Evolutionary conservation across 2,329 filamentous ascomycete species (phyloP).

Genomic region (Stachybotrys chlorohalonatus): DNA sequence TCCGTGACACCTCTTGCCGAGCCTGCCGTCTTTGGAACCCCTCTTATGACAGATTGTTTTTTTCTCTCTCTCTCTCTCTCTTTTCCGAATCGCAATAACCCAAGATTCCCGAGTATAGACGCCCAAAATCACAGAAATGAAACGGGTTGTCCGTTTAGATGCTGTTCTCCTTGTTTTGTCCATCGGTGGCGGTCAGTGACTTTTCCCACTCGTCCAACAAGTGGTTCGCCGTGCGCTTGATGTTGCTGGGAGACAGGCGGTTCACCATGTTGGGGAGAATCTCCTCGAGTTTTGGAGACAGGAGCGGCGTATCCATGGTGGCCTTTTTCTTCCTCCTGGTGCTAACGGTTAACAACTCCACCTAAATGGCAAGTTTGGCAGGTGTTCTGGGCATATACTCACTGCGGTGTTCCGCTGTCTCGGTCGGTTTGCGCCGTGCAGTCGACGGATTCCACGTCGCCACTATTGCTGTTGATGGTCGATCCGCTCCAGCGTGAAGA

Average conservation of each 20-base stretch:
- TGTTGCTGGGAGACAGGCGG: conserved; percentile 62
- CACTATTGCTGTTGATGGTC: conserved; percentile 36
- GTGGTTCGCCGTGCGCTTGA: conserved; percentile 75
- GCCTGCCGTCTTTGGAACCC: too few relatives aligned
- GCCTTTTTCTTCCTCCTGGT: conserved; percentile 23
- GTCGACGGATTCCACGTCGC: conserved; percentile 31
- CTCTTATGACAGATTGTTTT: neutral
- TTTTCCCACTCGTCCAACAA: conserved; percentile 91
- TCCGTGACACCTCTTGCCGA: too few relatives aligned
- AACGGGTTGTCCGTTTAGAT: neutral
- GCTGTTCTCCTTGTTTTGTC: conserved; percentile 22
- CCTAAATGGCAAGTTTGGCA: neutral
- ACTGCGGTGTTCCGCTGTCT: conserved; percentile 38
- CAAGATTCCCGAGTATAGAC: neutral
- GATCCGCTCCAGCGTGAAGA: conserved; percentile 57
- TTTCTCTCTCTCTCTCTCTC: neutral
- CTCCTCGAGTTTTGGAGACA: conserved; percentile 40
- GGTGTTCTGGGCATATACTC: conserved; percentile 21
- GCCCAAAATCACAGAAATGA: neutral
- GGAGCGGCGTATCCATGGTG: conserved; percentile 18
- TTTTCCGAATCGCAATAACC: neutral
- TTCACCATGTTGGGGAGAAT: conserved; percentile 62
- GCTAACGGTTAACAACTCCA: conserved; percentile 4
- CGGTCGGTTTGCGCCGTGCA: conserved; percentile 38
- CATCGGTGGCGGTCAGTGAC: conserved; percentile 22